Conservation (phyloP, 257 asterid species). For the Verbascum thapsus region DNA sequence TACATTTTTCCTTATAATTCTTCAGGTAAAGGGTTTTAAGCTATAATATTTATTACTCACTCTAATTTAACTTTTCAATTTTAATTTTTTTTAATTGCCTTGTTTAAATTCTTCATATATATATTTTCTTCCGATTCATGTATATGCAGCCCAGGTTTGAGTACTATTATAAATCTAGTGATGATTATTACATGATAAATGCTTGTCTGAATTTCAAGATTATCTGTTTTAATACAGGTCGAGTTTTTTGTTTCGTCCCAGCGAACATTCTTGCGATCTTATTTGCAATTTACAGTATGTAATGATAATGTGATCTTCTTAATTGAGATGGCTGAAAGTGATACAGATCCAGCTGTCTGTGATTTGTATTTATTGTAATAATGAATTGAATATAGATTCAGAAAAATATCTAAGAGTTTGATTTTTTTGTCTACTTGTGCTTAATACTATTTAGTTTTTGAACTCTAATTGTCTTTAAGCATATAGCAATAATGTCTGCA, state of each 20-base stretch:
- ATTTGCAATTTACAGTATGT: conserved; percentile 3
- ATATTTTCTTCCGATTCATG: too few relatives aligned
- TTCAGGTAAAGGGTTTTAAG: too few relatives aligned
- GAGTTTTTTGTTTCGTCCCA: too few relatives aligned
- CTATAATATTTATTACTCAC: too few relatives aligned
- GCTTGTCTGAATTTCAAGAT: not conserved
- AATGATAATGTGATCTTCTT: conserved; percentile 18
- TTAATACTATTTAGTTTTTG: too few relatives aligned
- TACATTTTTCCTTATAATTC: too few relatives aligned
- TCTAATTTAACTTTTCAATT: too few relatives aligned
- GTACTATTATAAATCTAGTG: not conserved
- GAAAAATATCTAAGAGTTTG: not conserved
- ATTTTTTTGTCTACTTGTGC: not conserved
- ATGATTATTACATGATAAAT: not conserved
- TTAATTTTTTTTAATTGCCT: too few relatives aligned
- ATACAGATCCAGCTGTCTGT: conserved; percentile 31
- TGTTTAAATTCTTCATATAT: too few relatives aligned
- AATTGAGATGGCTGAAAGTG: not conserved
- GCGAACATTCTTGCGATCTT: conserved; percentile 15
- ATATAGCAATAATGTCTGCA: conserved; percentile 39
- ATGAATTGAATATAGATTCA: too few relatives aligned
- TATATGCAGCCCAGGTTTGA: too few relatives aligned
- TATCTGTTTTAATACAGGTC: too few relatives aligned
- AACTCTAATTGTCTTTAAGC: conserved; percentile 29
- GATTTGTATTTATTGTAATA: conserved; percentile 11